Evolutionary conservation across 2,329 filamentous ascomycete species (phyloP).

Genomic region (Phialophora verrucosa): DNA sequence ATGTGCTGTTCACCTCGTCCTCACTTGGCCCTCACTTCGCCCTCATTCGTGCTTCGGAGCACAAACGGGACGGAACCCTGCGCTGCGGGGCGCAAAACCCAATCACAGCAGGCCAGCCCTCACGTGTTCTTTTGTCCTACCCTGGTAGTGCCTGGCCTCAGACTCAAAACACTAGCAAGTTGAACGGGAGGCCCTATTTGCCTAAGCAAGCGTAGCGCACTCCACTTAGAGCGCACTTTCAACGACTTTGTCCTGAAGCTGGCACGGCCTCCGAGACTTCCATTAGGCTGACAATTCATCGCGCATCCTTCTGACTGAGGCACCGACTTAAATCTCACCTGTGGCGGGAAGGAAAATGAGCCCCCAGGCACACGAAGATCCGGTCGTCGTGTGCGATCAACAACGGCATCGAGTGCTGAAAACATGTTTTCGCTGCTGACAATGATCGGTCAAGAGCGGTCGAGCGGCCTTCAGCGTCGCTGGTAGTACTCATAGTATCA

Average conservation of each 20-base stretch:
- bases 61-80: neutral
- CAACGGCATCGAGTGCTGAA: neutral
- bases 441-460: neutral
- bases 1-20: neutral
- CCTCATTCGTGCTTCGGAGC: neutral
- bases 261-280: constrained; percentile 6
- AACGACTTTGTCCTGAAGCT: neutral
- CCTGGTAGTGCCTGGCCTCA: neutral
- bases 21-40: neutral
- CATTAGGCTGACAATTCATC: constrained; percentile 12
- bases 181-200: neutral
- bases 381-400: neutral
- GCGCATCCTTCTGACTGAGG: constrained; percentile 4
- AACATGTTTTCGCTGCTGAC: neutral
- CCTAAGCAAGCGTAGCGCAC: neutral
- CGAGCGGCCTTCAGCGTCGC: too few species aligned
- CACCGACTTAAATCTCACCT: constrained; percentile 4
- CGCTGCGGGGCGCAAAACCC: neutral
- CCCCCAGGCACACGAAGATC: neutral
- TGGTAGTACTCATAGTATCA: constrained; percentile 2
- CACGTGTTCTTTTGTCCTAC: constrained; percentile 11
- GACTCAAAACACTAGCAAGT: neutral
- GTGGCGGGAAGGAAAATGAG: neutral
- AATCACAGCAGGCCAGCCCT: neutral
- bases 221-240: neutral